A percentile compares a stretch with the other conserved stretches of the same genome.
Evolutionary conservation across 352 stramenopile species (phyloP).

Genomic region (Phytopythium delawarense): DNA sequence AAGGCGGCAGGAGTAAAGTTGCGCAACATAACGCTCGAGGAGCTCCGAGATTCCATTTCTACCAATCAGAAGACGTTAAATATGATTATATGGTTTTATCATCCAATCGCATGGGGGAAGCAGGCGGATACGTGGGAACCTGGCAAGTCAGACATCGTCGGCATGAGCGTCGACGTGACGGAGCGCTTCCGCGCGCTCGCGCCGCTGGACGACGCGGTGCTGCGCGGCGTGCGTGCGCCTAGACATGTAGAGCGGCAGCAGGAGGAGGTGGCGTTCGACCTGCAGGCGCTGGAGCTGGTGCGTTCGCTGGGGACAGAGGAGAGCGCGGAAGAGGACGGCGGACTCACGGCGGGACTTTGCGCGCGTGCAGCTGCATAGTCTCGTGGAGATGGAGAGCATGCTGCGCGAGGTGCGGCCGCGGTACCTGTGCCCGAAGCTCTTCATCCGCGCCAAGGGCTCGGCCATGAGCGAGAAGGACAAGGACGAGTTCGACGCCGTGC

Average conservation of each 20-base stretch:
- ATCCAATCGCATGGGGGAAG: not conserved
- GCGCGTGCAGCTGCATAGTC: constrained; percentile 27
- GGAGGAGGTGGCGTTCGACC: constrained; percentile 10
- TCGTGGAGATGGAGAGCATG: constrained; percentile 54
- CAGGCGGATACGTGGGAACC: not conserved
- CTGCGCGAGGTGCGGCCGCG: constrained; percentile 39
- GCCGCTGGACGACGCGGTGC: constrained; percentile 8
- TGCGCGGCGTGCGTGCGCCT: not conserved
- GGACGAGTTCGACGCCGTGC: constrained; percentile 69
- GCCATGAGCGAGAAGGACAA: constrained; percentile 72
- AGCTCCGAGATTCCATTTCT: not conserved
- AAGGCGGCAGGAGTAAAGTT: not conserved
- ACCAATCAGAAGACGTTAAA: not conserved
- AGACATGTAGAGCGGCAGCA: not conserved
- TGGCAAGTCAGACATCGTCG: not conserved
- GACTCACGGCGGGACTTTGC: not conserved
- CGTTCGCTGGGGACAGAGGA: not conserved
- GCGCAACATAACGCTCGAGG: not conserved
- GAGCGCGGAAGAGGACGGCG: not conserved
- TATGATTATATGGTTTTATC: not conserved
- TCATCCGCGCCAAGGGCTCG: constrained; percentile 54
- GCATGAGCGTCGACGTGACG: constrained; percentile 24
- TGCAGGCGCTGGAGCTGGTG: constrained; percentile 31
- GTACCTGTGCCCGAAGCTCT: constrained; percentile 56
- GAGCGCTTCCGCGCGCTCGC: constrained; percentile 30